Evolutionary conservation across 495 filamentous ascomycete species (phyloP), one percentile per base, ranked within the genome.

Genomic region (Penicillium angulare): DNA sequence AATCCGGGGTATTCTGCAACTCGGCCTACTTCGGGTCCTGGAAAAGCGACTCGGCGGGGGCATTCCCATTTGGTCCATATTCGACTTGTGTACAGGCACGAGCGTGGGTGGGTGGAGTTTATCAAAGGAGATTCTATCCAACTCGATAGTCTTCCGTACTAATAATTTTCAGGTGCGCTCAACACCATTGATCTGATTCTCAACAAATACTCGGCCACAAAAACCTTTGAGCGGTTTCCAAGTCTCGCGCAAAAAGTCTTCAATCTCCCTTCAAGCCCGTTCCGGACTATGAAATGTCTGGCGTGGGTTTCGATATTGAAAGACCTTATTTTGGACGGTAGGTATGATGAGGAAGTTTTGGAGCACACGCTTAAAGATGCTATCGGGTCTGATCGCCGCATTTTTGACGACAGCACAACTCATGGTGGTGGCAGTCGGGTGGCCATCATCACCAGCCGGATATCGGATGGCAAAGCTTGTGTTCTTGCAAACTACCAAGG

Each of bases 51-150:
- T 81, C 24, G 73, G 68, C 5, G 51, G 64, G 1, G 55, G 65
- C 0, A 44, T 81, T 5, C 65, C 63, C 3, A 66, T 82, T 5
- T 61, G 63, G 12, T 26, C 64, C 0, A 73, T 80, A 41, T 76
- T 79, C 46, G 79, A 83, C 56, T 56, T 82, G 6, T 78, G 78
- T 9, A 68, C 74, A 0, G 79, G 79, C 2, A 81, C 79, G 8
- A 67, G 67, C 50, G 57, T 59, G 67, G 79, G 77, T 80, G 64
- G 39, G 69, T 55, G 0, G 12, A 15, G 5, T 33, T 21, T 7
- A n/a, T n/a, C n/a, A n/a, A n/a, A n/a, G n/a, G n/a, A n/a, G n/a
- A 29, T 12, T 43, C 29, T 42, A 31, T 17, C 23, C 2, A 34
- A 31, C 1, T 3, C 13, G 24, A 47, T 49, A 21, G 52, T 56